Evolutionary conservation across 192 early-diverging fungal species (phyloP), one percentile per base, ranked within the genome.

Genomic region (Diversispora eburnea): DNA sequence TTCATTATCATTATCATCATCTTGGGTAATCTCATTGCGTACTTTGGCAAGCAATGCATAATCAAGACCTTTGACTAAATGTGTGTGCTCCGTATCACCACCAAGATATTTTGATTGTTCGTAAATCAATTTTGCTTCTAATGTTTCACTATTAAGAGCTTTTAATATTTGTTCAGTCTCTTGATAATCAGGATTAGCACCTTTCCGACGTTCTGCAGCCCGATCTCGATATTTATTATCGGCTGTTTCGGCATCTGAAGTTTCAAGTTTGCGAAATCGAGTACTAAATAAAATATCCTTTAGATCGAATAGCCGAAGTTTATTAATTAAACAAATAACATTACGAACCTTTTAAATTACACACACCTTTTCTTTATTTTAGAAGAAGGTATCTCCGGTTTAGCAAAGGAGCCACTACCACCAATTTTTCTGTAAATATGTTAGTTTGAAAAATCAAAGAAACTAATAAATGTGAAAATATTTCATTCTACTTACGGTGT

Each of bases 41-140:
- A 91, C 83, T 77, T 91, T 91, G 58, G 89, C 78, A 17, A 97
- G 82, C 5, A 97, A 83, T 10, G 91, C 85, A 83, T 82, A 96
- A 78, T 97, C 95, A 3, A 97, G 81, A 39, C 95, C 95, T 66
- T 95, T 97, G 20, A 97, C 95, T 60, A 97, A 77, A 83, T 97
- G 95, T 4, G 95, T 96, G 72, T 91, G 94, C 25, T 90, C 83
- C 10, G 83, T 74, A 80, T 94, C 92, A 52, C 95, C 95, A 65
- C 94, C 95, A 19, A 97, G 79, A 72, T 87, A 95, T 78, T 97
- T 97, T 59, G 90, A 92, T 74, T 92, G 91, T 74, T 94, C 88
- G 59, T 90, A 91, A 3, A 81, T 73, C 8, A 85, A 75, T 0
- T 85, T 81, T 39, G 83, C 80, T 49, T 84, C 80, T 3, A 86